A percentile compares a stretch with the other conserved stretches of the same genome.
Evolutionary conservation across 805 yeast species (phyloP).

Genomic region (Soucietia sequanensis): DNA sequence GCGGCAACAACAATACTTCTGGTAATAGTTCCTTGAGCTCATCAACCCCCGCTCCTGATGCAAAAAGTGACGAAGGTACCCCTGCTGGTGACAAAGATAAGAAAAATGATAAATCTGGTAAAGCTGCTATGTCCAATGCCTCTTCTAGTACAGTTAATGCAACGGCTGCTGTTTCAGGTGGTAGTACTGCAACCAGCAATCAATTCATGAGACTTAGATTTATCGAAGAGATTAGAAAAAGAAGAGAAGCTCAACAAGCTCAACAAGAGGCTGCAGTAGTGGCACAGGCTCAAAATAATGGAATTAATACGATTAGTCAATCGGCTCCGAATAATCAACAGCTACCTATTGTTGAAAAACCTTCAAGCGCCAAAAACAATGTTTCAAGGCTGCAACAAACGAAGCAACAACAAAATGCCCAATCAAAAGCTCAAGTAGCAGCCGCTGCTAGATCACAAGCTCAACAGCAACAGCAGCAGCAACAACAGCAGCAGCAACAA

Average conservation of each 20-base stretch:
- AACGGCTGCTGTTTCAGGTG: constrained; percentile 9
- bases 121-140: constrained; percentile 1
- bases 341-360: no score
- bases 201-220: constrained; percentile 87
- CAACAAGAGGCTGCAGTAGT: constrained; percentile 42
- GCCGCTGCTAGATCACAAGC: constrained; percentile 11
- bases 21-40: constrained; percentile 21
- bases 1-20: background rate
- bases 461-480: constrained; percentile 15
- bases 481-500: constrained; percentile 6
- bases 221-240: constrained; percentile 79
- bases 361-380: no score
- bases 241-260: constrained; percentile 48
- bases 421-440: constrained; percentile 17
- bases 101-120: constrained; percentile 4
- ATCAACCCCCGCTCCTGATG: constrained; percentile 12
- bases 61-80: constrained; percentile 7
- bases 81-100: constrained; percentile 1
- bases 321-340: constrained; percentile 9
- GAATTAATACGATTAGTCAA: constrained; percentile 1
- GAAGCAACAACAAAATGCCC: constrained; percentile 26
- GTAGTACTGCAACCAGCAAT: constrained; percentile 36
- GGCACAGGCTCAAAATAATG: constrained; percentile 25
- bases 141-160: constrained; percentile 13
- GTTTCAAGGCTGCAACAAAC: constrained; percentile 4